phyloP scores from a whole-genome alignment of 1,139 yeast genomes.

The Nakaseomyces bracarensis region DNA sequence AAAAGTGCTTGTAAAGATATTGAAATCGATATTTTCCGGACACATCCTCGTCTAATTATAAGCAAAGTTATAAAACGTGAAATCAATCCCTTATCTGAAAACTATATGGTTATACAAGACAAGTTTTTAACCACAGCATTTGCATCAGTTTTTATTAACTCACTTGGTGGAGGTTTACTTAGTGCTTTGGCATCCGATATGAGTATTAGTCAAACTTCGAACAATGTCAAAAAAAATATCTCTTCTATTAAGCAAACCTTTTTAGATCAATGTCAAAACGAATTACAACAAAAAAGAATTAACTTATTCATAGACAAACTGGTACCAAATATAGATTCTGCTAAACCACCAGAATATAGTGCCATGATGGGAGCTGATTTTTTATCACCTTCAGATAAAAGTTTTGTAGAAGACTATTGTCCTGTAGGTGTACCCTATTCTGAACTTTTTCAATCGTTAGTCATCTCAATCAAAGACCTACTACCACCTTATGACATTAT shows the following conservation, averaged over 20 bases:
- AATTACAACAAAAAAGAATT: conserved; percentile 18
- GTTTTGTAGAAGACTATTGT: conserved; percentile 25
- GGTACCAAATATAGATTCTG: conserved; percentile 15
- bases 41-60: conserved; percentile 8
- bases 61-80: conserved; percentile 6
- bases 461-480: conserved; percentile 17
- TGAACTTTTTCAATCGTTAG: conserved; percentile 17
- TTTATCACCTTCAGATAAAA: conserved; percentile 13
- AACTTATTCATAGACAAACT: conserved; percentile 22
- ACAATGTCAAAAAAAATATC: conserved; percentile 18
- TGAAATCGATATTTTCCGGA: conserved; percentile 4
- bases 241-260: conserved; percentile 19
- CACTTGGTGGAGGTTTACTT: conserved; percentile 1
- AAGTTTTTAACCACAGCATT: not conserved
- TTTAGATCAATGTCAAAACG: conserved; percentile 17
- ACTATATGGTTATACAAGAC: conserved; percentile 7
- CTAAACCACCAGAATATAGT: conserved; percentile 13
- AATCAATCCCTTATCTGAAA: conserved; percentile 7
- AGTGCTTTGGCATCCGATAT: conserved; percentile 19
- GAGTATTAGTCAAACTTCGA: conserved; percentile 17
- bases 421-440: conserved; percentile 22
- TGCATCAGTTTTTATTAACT: conserved; percentile 7
- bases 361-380: conserved; percentile 12
- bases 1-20: not conserved
- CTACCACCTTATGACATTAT: conserved; percentile 25